These are phyloP conservation scores for Psilocybe sp. DNA, from an alignment of 768 basidiomycete genomes.

Conservation along the genomic window DNA sequence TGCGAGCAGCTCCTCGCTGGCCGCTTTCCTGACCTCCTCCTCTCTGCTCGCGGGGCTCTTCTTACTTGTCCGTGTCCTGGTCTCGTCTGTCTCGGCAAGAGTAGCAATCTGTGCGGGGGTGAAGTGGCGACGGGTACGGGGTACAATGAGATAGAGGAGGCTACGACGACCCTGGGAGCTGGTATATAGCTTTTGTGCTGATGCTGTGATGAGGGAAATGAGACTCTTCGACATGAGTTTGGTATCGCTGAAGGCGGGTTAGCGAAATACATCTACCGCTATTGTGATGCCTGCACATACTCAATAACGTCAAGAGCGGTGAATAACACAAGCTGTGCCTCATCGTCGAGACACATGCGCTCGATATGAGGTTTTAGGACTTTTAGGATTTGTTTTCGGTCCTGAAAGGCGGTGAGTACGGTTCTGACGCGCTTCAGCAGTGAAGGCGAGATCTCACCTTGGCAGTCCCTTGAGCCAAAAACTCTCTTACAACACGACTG, in stretches of 20 bases:
- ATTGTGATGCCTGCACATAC: slow-evolving; percentile 39
- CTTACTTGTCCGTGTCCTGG: slow-evolving; percentile 77
- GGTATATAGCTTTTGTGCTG: slow-evolving; percentile 54
- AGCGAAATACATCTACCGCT: background rate
- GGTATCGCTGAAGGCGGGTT: slow-evolving; percentile 62
- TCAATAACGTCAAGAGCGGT: slow-evolving; percentile 89
- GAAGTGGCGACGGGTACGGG: slow-evolving; percentile 83
- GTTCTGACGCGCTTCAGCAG: background rate
- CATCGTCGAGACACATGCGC: slow-evolving; percentile 84
- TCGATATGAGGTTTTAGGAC: slow-evolving; percentile 86
- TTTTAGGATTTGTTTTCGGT: slow-evolving; percentile 90
- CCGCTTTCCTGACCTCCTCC: slow-evolving; percentile 69
- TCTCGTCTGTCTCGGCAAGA: slow-evolving; percentile 71
- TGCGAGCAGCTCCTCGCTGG: slow-evolving; percentile 70
- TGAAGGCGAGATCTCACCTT: slow-evolving; percentile 47
- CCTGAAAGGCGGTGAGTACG: slow-evolving; percentile 36
- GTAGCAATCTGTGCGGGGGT: slow-evolving; percentile 75
- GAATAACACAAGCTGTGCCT: slow-evolving; percentile 88
- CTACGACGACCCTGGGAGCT: slow-evolving; percentile 78
- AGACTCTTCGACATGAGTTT: slow-evolving; percentile 84
- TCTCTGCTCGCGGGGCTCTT: slow-evolving; percentile 64
- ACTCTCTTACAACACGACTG: slow-evolving; percentile 80
- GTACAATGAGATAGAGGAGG: slow-evolving; percentile 79
- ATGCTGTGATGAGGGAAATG: slow-evolving; percentile 61
- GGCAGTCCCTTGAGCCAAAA: slow-evolving; percentile 78